Conservation (phyloP, 805 yeast species). For the Spathaspora passalidarum region DNA sequence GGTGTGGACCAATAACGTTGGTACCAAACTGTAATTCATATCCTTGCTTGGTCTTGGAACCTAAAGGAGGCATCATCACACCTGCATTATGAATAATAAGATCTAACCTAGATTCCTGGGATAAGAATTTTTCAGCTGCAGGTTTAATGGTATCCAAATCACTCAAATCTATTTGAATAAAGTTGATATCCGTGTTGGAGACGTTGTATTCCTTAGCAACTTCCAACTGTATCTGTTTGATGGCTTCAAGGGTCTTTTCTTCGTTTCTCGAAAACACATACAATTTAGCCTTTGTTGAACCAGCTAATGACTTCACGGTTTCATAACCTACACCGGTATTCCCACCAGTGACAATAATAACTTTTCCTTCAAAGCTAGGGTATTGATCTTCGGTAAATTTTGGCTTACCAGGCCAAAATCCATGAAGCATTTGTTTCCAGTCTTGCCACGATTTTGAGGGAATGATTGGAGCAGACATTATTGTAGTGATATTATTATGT, state of each 20-base stretch:
- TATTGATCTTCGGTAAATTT: conserved; percentile 7
- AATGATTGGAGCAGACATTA: conserved; percentile 2
- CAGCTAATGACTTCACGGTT: conserved; percentile 25
- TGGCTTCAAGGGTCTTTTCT: conserved; percentile 25
- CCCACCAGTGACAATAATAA: conserved; percentile 39
- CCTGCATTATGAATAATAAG: conserved; percentile 23
- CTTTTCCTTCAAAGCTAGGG: conserved; percentile 35
- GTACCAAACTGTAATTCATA: conserved; percentile 29
- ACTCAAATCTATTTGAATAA: conserved; percentile 23
- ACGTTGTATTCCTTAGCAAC: conserved; percentile 15
- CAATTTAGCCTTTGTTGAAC: conserved; percentile 28
- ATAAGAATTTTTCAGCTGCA: conserved; percentile 26
- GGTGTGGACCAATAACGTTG: conserved; percentile 17
- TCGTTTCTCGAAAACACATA: conserved; percentile 34
- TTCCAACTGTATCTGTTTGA: conserved; percentile 21
- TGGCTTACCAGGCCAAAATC: conserved; percentile 10
- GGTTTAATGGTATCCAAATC: conserved; percentile 42
- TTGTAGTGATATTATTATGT: background rate
- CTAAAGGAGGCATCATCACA: conserved; percentile 24
- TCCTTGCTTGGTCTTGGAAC: conserved; percentile 33
- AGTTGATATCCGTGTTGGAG: conserved; percentile 7
- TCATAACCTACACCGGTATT: conserved; percentile 34
- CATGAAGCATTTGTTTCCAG: conserved; percentile 8
- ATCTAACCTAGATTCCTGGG: conserved; percentile 15
- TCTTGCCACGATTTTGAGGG: conserved; percentile 5